Conservation (phyloP, 495 filamentous ascomycete genomes). For the Trichocladium antarcticum region DNA sequence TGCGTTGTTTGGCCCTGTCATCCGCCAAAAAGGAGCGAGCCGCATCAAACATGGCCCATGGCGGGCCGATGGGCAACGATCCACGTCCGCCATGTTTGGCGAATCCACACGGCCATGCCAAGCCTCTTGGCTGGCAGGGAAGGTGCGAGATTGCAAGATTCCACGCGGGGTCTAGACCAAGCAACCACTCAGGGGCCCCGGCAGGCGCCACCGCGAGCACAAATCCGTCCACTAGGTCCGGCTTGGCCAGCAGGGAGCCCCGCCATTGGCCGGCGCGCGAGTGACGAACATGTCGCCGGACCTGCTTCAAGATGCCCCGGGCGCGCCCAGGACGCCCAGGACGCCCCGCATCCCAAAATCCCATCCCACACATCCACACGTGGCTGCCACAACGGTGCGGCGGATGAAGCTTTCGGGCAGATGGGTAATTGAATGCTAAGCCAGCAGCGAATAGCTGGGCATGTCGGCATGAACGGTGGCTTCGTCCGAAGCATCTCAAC, state of each 20-base stretch:
- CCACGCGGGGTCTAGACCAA: constrained; percentile 10
- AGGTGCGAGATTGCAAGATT: constrained; percentile 7
- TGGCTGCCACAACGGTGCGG: constrained; percentile 22
- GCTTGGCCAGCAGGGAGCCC: constrained; percentile 18
- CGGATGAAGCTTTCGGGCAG: constrained; percentile 26
- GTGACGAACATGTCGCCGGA: neutral
- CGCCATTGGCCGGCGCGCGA: constrained; percentile 11
- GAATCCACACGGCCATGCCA: constrained; percentile 8
- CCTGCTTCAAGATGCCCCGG: constrained; percentile 1
- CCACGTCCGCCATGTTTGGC: neutral
- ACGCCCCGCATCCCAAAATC: constrained; percentile 13
- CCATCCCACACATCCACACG: constrained; percentile 24
- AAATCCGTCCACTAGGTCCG: constrained; percentile 25
- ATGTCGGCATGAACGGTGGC: constrained; percentile 6
- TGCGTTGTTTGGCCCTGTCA: neutral
- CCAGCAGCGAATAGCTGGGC: constrained; percentile 1
- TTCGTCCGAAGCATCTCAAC: neutral
- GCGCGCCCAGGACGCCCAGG: constrained; percentile 2
- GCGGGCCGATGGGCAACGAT: constrained; percentile 1
- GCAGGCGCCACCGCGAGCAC: constrained; percentile 18
- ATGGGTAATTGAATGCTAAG: constrained; percentile 22
- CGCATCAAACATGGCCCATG: neutral
- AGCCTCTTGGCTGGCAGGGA: constrained; percentile 6
- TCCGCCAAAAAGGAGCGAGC: too few relatives aligned
- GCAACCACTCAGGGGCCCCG: neutral